Percentiles rank a stretch among this genome's conserved stretches.
These are phyloP conservation scores for Lippia alba DNA, from an alignment of 305 asterid species.

Conservation along the genomic window DNA sequence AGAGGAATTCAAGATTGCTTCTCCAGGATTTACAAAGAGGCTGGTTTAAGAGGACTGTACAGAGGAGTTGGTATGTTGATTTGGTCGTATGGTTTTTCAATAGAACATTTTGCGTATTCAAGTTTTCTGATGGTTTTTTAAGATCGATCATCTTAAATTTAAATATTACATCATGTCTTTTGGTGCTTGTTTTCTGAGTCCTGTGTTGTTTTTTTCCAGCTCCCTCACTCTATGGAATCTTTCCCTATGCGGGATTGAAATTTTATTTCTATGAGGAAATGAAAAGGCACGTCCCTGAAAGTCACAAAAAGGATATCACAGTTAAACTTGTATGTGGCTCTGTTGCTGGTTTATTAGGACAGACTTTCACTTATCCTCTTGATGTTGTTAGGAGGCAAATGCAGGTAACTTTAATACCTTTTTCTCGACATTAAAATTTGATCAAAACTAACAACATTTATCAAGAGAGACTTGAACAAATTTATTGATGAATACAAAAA, in stretches of 20 bases:
- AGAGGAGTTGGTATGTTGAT: slow-evolving; percentile 84
- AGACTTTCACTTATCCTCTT: slow-evolving; percentile 95
- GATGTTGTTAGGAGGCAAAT: slow-evolving; percentile 94
- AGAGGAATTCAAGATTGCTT: slow-evolving; percentile 87
- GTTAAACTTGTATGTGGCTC: slow-evolving; percentile 94
- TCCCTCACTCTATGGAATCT: slow-evolving; percentile 91
- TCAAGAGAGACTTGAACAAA: not conserved
- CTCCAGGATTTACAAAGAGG: slow-evolving; percentile 79
- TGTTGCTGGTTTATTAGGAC: slow-evolving; percentile 94
- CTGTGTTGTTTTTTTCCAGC: slow-evolving; percentile 48
- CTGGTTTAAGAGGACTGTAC: slow-evolving; percentile 84
- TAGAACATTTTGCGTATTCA: not conserved
- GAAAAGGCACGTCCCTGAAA: slow-evolving; percentile 81
- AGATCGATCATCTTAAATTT: too few species aligned
- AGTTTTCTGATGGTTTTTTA: too few species aligned
- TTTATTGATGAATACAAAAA: too few species aligned
- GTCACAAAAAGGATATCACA: slow-evolving; percentile 69
- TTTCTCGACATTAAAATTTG: not conserved
- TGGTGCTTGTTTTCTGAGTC: slow-evolving; percentile 22
- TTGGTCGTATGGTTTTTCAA: not conserved
- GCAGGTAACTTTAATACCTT: slow-evolving; percentile 62
- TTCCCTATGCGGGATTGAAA: slow-evolving; percentile 94
- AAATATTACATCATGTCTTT: too few species aligned
- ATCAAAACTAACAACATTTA: not conserved
- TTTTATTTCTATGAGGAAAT: slow-evolving; percentile 94